Conservation (phyloP, 2,329 filamentous ascomycete genomes). For the Epichloe gansuensis region DNA sequence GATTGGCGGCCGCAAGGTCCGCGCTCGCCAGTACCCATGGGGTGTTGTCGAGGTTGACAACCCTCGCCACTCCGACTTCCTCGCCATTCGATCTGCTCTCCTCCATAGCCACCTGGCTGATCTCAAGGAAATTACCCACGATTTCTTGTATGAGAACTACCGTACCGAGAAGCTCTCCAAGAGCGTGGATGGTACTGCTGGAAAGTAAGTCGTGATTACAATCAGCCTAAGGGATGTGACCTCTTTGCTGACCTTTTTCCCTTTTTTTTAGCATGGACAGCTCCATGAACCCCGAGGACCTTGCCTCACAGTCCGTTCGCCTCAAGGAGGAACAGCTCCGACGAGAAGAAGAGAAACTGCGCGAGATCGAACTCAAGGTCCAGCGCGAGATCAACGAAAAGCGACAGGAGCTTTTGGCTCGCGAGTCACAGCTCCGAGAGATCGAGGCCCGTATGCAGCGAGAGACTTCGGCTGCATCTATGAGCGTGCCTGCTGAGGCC, state of each 20-base stretch:
- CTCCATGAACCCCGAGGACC: slow-evolving; percentile 95
- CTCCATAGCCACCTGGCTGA: slow-evolving; percentile 97
- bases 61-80: slow-evolving; percentile 95
- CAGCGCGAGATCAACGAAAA: slow-evolving; percentile 99
- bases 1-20: slow-evolving; percentile 82
- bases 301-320: slow-evolving; percentile 92
- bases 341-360: slow-evolving; percentile 98
- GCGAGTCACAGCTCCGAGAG: slow-evolving; percentile 96
- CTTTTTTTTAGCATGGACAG: slow-evolving; percentile 41
- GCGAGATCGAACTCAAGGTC: slow-evolving; percentile 98
- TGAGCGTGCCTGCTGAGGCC: slow-evolving; percentile 33
- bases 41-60: slow-evolving; percentile 98
- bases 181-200: slow-evolving; percentile 85
- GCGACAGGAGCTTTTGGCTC: slow-evolving; percentile 91
- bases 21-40: slow-evolving; percentile 97
- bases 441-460: slow-evolving; percentile 96
- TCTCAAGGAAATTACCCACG: slow-evolving; percentile 98
- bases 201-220: slow-evolving; percentile 56
- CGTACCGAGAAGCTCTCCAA: slow-evolving; percentile 99
- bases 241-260: slow-evolving; percentile 17
- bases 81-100: slow-evolving; percentile 90
- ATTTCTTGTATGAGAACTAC: slow-evolving; percentile 99
- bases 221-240: background rate
- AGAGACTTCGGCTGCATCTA: slow-evolving; percentile 45
- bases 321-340: slow-evolving; percentile 99